Evolutionary conservation across 163 green algal species (phyloP).

Genomic region (Prototheca wickerhamii): DNA sequence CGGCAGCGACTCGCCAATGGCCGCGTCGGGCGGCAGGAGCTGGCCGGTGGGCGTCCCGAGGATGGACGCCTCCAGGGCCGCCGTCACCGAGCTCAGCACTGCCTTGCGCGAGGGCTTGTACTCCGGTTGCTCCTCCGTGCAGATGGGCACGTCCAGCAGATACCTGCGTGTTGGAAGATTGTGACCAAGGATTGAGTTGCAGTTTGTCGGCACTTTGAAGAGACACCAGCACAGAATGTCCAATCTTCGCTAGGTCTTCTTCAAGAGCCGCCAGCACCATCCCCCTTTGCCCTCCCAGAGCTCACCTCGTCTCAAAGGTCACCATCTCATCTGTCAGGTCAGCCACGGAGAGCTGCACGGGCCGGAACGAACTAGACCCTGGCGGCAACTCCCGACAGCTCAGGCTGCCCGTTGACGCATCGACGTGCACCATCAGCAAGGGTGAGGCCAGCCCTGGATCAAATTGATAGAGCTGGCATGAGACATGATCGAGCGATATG

Average conservation of each 20-base stretch:
- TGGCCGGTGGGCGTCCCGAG: neutral
- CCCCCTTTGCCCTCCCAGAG: neutral
- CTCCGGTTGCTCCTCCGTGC: neutral
- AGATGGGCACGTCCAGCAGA: neutral
- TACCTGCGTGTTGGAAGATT: slow-evolving; percentile 2
- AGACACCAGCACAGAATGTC: too few species aligned
- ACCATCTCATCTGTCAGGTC: slow-evolving; percentile 6
- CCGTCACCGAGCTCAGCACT: neutral
- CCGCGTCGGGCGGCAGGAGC: neutral
- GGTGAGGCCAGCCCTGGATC: too few species aligned
- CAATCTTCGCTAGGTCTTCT: too few species aligned
- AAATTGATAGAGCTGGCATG: too few species aligned
- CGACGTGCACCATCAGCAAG: slow-evolving; percentile 22
- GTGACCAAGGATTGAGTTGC: neutral
- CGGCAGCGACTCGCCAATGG: neutral
- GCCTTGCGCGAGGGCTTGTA: neutral
- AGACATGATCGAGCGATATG: too few species aligned
- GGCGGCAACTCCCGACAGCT: slow-evolving; percentile 2
- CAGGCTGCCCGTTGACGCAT: slow-evolving; percentile 8
- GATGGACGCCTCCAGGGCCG: neutral
- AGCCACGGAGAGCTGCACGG: slow-evolving; percentile 7
- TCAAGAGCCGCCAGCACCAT: neutral
- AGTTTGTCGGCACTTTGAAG: neutral
- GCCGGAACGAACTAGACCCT: slow-evolving; percentile 1
- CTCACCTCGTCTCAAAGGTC: neutral